Evolutionary conservation across 306 rosid species (phyloP), one percentile per base, ranked within the genome.

Genomic region (Ceratonia siliqua): DNA sequence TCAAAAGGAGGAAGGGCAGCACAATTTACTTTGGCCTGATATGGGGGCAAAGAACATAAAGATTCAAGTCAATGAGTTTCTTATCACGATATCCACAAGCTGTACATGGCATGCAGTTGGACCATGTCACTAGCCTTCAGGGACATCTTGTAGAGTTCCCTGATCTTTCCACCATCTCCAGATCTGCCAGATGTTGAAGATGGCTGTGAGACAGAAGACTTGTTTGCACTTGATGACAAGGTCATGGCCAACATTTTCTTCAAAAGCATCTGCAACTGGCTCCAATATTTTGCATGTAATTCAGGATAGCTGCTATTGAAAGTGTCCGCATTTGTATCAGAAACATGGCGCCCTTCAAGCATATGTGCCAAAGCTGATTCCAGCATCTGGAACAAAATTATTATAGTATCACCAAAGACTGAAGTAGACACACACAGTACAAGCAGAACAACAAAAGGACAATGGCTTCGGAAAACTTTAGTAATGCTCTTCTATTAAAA

Each of bases 301-400:
- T 88, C 96, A 1, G 89, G 86, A 77, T 82, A 21, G 50, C 73
- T 66, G 48, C 54, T 78, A 55, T 72, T 65, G 81, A 77, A 79
- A 24, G 81, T 79, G 75, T 91, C 92, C 1, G 45, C 68, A 73
- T 79, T 61, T n/a, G 78, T 30, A 73, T 88, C 82, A 0, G 89
- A 80, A 30, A 94, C 63, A 42, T 85, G 86, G 15, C 90, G 97
- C 65, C 91, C 98, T 85, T 91, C 97, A 39, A 94, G 92, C 97
- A 94, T 78, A 78, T 84, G 82, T 38, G 82, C 86, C 63, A 94
- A 58, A 82, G 97, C 92, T 49, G 89, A 85, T 70, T 94, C 98
- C 71, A 89, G 85, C 86, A 91, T 81, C 98, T 94, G 88, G 14
- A 86, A 83, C 55, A 79, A 67, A 72, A 56, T 53, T 35, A 7